These are phyloP conservation scores for Piedraia hortae DNA, from an alignment of 2,329 filamentous ascomycete genomes.

Conservation along the genomic window DNA sequence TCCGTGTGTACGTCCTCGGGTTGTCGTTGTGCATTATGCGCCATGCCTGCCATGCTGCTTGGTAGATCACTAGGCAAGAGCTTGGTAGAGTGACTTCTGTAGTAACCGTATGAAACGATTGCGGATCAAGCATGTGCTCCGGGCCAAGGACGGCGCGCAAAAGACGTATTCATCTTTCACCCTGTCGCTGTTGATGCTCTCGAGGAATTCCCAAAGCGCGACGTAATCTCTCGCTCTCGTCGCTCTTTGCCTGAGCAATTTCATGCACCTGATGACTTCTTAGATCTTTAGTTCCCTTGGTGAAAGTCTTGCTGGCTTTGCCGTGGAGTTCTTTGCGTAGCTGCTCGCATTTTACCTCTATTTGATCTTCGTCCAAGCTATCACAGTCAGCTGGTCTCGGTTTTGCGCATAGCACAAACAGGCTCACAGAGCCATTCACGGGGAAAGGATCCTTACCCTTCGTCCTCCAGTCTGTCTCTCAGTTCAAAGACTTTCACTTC, in stretches of 20 bases:
- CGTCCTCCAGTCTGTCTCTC: constrained; percentile 73
- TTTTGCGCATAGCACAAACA: background rate
- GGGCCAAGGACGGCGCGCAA: too few relatives aligned
- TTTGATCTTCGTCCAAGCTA: constrained; percentile 66
- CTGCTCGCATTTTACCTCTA: constrained; percentile 46
- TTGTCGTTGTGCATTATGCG: too few relatives aligned
- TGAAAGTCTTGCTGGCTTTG: constrained; percentile 24
- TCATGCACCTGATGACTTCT: constrained; percentile 93
- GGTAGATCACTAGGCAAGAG: too few relatives aligned
- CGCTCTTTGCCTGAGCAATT: constrained; percentile 81
- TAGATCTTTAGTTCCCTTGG: constrained; percentile 26
- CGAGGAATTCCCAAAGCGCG: constrained; percentile 71
- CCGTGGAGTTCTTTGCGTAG: constrained; percentile 35
- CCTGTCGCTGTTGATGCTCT: too few relatives aligned
- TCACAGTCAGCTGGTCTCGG: background rate
- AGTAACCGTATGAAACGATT: too few relatives aligned
- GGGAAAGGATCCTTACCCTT: constrained; percentile 28
- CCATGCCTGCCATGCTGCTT: too few relatives aligned
- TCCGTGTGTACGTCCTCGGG: too few relatives aligned
- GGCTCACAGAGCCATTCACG: background rate
- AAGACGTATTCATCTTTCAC: too few relatives aligned
- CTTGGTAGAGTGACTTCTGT: too few relatives aligned
- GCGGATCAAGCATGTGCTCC: too few relatives aligned
- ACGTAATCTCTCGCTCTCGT: constrained; percentile 70
- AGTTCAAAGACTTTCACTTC: constrained; percentile 86